These are phyloP conservation scores for Malbranchea cinnamomea DNA, from an alignment of 2,329 filamentous ascomycete species.

Conservation along the genomic window DNA sequence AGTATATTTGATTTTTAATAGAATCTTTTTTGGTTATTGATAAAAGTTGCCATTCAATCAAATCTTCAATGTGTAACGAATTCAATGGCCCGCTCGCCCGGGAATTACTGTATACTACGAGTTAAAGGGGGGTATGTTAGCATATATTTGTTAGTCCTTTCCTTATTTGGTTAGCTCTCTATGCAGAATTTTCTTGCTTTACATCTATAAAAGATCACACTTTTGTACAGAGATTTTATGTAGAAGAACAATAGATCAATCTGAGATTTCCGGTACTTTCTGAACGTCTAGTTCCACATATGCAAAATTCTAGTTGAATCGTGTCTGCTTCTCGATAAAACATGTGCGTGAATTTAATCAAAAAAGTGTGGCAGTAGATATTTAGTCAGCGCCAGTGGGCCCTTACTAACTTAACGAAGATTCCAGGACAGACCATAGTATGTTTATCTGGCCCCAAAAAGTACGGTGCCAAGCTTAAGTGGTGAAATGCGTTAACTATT, in stretches of 20 bases:
- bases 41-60: background rate
- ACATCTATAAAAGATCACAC: background rate
- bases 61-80: background rate
- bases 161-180: background rate
- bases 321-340: too few species aligned
- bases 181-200: background rate
- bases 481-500: too few species aligned
- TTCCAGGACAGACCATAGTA: too few species aligned
- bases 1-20: too few species aligned
- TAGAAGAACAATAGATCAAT: background rate
- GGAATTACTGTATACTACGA: background rate
- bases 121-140: background rate
- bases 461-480: too few species aligned
- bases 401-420: too few species aligned
- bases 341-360: background rate
- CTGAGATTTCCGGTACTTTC: background rate
- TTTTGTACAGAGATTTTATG: background rate
- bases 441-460: too few species aligned
- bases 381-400: too few species aligned
- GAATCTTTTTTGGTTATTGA: too few species aligned
- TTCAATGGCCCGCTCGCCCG: background rate
- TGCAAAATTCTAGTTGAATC: conserved; percentile 2
- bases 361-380: too few species aligned
- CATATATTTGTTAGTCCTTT: too few species aligned
- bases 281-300: background rate